Percentiles rank a stretch among this genome's conserved stretches.
phyloP scores from a whole-genome alignment of 345 rosid species.

The Populus euphratica region DNA sequence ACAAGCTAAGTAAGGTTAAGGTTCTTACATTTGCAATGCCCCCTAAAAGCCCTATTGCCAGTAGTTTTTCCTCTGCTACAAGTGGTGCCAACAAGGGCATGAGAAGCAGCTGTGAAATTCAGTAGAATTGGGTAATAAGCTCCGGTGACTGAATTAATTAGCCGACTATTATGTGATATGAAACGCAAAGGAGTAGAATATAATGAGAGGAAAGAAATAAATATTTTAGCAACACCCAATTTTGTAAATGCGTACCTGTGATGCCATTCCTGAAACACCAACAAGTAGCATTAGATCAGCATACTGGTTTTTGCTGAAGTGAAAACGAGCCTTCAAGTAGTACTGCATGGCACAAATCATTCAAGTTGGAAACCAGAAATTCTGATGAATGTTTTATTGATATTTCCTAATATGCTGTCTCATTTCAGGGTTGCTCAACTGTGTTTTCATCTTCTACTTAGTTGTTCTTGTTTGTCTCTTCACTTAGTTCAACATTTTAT shows the following conservation, averaged over 20 bases:
- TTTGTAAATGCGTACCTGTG: slow-evolving; percentile 45
- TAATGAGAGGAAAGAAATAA: neutral
- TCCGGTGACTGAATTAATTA: no score
- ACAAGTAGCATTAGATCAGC: slow-evolving; percentile 65
- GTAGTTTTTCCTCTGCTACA: slow-evolving; percentile 60
- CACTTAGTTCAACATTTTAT: neutral
- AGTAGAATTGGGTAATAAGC: neutral
- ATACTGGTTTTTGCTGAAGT: slow-evolving; percentile 67
- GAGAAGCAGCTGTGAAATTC: slow-evolving; percentile 56
- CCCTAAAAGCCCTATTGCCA: slow-evolving; percentile 62
- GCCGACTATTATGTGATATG: neutral
- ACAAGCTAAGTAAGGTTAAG: neutral
- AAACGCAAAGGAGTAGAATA: neutral
- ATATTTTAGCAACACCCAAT: neutral
- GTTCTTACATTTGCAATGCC: slow-evolving; percentile 40
- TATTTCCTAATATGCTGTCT: neutral
- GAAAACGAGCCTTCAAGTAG: slow-evolving; percentile 85
- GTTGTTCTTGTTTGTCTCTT: neutral
- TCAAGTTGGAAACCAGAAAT: neutral
- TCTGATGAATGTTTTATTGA: neutral
- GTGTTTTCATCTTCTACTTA: no score
- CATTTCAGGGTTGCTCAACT: neutral
- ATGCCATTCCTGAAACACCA: slow-evolving; percentile 49
- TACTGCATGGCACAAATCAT: slow-evolving; percentile 46
- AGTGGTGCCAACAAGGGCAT: slow-evolving; percentile 58